phyloP scores from a whole-genome alignment of 495 filamentous ascomycete species.

The Penicillium daleae region DNA sequence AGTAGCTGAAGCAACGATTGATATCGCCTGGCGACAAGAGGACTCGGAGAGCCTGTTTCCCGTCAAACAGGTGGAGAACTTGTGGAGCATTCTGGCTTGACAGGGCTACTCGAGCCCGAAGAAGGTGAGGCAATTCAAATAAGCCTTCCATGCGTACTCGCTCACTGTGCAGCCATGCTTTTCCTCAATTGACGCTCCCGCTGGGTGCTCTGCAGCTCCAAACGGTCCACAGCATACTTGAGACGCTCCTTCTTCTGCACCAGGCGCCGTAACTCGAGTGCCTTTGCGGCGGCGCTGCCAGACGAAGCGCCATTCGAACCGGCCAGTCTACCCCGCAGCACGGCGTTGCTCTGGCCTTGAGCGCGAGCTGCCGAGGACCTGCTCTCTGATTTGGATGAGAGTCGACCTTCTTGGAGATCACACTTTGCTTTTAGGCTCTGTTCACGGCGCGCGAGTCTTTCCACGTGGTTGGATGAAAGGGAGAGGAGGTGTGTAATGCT shows the following conservation, averaged over 20 bases:
- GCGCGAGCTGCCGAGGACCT: slow-evolving; percentile 29
- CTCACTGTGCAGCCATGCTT: slow-evolving; percentile 67
- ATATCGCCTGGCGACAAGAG: neutral
- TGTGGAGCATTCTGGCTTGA: neutral
- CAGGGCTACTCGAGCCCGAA: neutral
- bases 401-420: slow-evolving; percentile 71
- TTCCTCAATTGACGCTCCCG: slow-evolving; percentile 76
- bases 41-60: neutral
- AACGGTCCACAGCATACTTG: slow-evolving; percentile 73
- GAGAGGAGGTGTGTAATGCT: slow-evolving; percentile 70
- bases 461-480: slow-evolving; percentile 68
- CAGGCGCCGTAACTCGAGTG: slow-evolving; percentile 63
- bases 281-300: slow-evolving; percentile 61
- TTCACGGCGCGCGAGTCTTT: slow-evolving; percentile 72
- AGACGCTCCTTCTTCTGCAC: slow-evolving; percentile 77
- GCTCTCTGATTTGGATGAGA: slow-evolving; percentile 47
- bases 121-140: neutral
- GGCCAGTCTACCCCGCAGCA: slow-evolving; percentile 32
- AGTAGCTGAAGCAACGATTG: neutral
- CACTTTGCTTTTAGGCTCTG: slow-evolving; percentile 68
- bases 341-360: slow-evolving; percentile 29
- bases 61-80: neutral
- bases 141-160: neutral
- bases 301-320: slow-evolving; percentile 38
- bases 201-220: slow-evolving; percentile 69